These are phyloP conservation scores for Lasiodiplodia sp. DNA, from an alignment of 2,329 filamentous ascomycete genomes.

Conservation along the genomic window DNA sequence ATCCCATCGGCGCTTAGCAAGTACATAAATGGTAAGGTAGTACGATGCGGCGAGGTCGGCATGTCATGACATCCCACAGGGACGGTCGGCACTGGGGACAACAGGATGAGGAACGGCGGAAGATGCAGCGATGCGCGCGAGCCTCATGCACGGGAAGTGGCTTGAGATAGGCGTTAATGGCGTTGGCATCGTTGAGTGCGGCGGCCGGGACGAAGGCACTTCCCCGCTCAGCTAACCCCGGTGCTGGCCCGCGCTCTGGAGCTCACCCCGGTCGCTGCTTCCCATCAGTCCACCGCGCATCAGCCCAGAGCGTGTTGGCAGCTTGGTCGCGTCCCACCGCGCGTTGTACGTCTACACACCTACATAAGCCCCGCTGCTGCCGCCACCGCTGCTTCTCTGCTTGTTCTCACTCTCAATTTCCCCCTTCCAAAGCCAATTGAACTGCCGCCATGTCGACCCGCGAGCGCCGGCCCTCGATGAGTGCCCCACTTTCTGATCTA, in stretches of 20 bases:
- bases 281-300: slow-evolving; percentile 27
- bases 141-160: neutral
- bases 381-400: neutral
- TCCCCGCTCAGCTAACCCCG: slow-evolving; percentile 24
- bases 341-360: neutral
- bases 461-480: slow-evolving; percentile 81
- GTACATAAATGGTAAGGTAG: slow-evolving; percentile 10
- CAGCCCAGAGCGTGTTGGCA: slow-evolving; percentile 18
- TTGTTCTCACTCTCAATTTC: neutral
- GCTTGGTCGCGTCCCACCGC: slow-evolving; percentile 26
- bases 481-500: slow-evolving; percentile 85
- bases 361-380: slow-evolving; percentile 20
- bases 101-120: neutral
- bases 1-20: neutral
- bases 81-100: neutral
- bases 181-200: slow-evolving; percentile 10
- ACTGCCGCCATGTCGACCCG: slow-evolving; percentile 55
- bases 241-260: slow-evolving; percentile 11
- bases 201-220: slow-evolving; percentile 17
- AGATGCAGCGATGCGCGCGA: neutral
- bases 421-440: slow-evolving; percentile 7
- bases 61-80: neutral
- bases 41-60: slow-evolving; percentile 6
- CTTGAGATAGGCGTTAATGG: slow-evolving; percentile 18
- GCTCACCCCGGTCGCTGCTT: slow-evolving; percentile 19